These are phyloP conservation scores for Bremia lactucae DNA, from an alignment of 352 stramenopile genomes.

Conservation along the genomic window DNA sequence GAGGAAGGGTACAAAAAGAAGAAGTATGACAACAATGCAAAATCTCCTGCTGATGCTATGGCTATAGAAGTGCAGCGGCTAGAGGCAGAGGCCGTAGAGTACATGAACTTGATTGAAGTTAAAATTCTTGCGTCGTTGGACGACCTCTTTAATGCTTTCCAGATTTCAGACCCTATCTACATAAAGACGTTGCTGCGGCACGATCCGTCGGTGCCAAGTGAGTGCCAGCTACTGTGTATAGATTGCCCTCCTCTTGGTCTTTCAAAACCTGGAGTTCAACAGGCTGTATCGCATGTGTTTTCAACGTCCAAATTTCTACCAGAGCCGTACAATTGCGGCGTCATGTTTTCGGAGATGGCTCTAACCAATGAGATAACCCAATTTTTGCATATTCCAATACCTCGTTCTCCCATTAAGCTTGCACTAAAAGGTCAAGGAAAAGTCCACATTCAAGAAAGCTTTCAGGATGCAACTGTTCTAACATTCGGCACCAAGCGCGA, in stretches of 20 bases:
- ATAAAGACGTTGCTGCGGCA: constrained; percentile 18
- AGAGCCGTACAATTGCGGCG: constrained; percentile 40
- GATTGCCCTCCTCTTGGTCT: constrained; percentile 28
- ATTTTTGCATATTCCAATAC: constrained; percentile 49
- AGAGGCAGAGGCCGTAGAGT: constrained; percentile 10
- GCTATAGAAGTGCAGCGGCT: constrained; percentile 7
- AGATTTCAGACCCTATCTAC: constrained; percentile 21
- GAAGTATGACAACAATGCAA: constrained; percentile 12
- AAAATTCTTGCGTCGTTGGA: constrained; percentile 33
- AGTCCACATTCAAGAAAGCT: constrained; percentile 25
- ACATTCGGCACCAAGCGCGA: constrained; percentile 52
- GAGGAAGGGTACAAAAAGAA: constrained; percentile 23
- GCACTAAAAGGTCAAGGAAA: constrained; percentile 7
- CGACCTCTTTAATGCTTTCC: constrained; percentile 31
- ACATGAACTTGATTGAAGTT: constrained; percentile 27
- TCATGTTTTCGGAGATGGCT: constrained; percentile 39
- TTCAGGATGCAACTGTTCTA: constrained; percentile 53
- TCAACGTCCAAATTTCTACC: constrained; percentile 4
- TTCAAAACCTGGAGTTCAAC: not conserved
- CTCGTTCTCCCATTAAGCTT: constrained; percentile 21
- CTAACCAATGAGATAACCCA: constrained; percentile 10
- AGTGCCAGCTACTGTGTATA: constrained; percentile 44
- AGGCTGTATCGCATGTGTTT: constrained; percentile 7
- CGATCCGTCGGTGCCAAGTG: constrained; percentile 15
- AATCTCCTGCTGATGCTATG: not conserved